Evolutionary conservation across 2,329 filamentous ascomycete species (phyloP).

Genomic region (Pestalotiopsis sp.): DNA sequence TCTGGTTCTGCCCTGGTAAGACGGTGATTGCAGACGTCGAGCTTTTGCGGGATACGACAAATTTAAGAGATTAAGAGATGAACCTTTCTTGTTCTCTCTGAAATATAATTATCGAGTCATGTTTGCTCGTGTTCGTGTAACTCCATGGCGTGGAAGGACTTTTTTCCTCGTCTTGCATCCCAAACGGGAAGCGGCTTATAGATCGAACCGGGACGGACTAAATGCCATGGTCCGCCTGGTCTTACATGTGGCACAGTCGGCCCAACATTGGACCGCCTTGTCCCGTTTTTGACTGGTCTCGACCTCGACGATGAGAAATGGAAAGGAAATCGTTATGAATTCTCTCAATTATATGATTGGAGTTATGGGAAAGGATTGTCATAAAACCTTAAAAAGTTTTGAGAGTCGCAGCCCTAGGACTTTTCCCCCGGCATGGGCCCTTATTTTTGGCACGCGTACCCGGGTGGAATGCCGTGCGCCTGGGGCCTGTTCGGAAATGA

Average conservation of each 20-base stretch:
- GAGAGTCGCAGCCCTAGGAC: neutral
- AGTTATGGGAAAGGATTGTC: neutral
- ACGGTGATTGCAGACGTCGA: too few species aligned
- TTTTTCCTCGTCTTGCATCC: neutral
- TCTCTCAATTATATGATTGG: neutral
- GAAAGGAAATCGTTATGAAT: too few species aligned
- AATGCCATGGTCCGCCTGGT: neutral
- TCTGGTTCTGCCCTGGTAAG: too few species aligned
- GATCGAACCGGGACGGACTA: conserved; percentile 4
- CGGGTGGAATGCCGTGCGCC: neutral
- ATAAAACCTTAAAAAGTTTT: neutral
- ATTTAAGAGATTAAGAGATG: too few species aligned
- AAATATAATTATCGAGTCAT: too few species aligned
- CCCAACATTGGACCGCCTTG: conserved; percentile 1
- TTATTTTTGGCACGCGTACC: neutral
- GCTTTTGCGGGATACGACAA: too few species aligned
- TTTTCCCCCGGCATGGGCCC: neutral
- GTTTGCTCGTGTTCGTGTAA: too few species aligned
- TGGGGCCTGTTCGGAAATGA: neutral
- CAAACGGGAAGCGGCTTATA: conserved; percentile 6
- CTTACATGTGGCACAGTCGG: conserved; percentile 2
- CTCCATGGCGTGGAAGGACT: neutral
- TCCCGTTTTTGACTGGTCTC: neutral
- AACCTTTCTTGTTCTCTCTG: too few species aligned
- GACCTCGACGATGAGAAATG: neutral